Conservation (phyloP, 805 yeast genomes). For the Lachancea meyersii region DNA sequence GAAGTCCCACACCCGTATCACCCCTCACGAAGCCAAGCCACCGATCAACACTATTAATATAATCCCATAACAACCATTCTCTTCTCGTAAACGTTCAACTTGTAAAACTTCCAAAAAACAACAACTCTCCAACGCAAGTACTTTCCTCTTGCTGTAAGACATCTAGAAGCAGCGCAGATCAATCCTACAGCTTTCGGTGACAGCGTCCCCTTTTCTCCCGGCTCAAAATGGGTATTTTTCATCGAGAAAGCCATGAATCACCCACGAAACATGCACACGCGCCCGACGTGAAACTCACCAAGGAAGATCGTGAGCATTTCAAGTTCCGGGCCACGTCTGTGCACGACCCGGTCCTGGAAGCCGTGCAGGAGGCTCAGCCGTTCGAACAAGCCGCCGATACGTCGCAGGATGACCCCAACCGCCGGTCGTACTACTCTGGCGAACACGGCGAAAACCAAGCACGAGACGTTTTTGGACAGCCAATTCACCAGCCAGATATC, state of each 20-base stretch:
- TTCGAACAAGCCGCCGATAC: conserved; percentile 57
- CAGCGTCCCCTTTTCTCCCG: no score
- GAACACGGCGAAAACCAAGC: conserved; percentile 44
- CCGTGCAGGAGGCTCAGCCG: conserved; percentile 94
- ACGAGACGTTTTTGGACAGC: conserved; percentile 77
- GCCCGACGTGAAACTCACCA: conserved; percentile 39
- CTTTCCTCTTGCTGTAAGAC: no score
- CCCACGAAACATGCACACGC: conserved; percentile 26
- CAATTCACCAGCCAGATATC: conserved; percentile 71
- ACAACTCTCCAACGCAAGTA: not conserved
- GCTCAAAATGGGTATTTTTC: conserved; percentile 40
- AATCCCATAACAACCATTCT: not conserved
- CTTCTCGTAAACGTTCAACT: not conserved
- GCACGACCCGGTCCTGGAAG: conserved; percentile 86
- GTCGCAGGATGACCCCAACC: conserved; percentile 31
- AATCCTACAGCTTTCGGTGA: not conserved
- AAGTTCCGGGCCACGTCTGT: conserved; percentile 63
- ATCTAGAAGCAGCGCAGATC: no score
- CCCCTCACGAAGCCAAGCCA: not conserved
- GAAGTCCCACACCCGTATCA: not conserved
- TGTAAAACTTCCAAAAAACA: not conserved
- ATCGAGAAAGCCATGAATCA: conserved; percentile 28
- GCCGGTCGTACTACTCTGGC: conserved; percentile 33
- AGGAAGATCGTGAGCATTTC: conserved; percentile 45
- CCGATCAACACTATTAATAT: not conserved